These are phyloP conservation scores for Colletotrichum coccodes DNA, from an alignment of 2,329 filamentous ascomycete species.

Conservation along the genomic window DNA sequence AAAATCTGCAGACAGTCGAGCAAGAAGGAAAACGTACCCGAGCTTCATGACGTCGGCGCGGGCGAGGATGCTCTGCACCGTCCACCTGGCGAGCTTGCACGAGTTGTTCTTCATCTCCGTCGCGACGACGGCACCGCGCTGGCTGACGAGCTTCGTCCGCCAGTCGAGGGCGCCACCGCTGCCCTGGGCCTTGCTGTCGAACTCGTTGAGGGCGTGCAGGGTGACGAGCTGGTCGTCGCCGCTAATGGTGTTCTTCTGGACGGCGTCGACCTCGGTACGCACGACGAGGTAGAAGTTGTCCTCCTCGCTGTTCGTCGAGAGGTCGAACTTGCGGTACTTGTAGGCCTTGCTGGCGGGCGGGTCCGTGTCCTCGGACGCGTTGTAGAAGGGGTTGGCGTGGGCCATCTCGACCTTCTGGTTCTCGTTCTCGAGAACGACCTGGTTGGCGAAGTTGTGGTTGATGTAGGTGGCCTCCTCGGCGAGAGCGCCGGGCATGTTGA, in stretches of 20 bases:
- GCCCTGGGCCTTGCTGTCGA: constrained; percentile 97
- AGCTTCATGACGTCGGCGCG: constrained; percentile 99
- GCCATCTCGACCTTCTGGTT: constrained; percentile 83
- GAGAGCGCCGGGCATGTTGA: constrained; percentile 93
- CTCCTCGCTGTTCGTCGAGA: constrained; percentile 94
- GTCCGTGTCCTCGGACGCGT: constrained; percentile 89
- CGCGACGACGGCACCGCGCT: constrained; percentile 95
- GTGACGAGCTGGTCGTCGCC: constrained; percentile 92
- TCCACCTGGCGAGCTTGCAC: constrained; percentile 98
- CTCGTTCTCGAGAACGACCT: constrained; percentile 88
- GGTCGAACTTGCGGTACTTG: constrained; percentile 97
- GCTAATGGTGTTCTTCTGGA: constrained; percentile 92
- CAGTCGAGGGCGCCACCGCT: constrained; percentile 96
- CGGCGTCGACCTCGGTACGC: constrained; percentile 93
- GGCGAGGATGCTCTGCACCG: constrained; percentile 94
- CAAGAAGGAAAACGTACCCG: constrained; percentile 68
- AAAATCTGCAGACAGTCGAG: constrained; percentile 43
- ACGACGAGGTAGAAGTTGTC: constrained; percentile 88
- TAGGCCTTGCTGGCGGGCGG: constrained; percentile 96
- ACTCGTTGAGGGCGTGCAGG: constrained; percentile 98
- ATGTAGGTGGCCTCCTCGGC: constrained; percentile 99
- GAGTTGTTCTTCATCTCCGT: constrained; percentile 99
- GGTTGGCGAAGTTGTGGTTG: constrained; percentile 99
- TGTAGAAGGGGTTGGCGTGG: constrained; percentile 97
- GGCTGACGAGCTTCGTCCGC: constrained; percentile 92